phyloP scores from a whole-genome alignment of 805 yeast species.

The Saccharomycopsis oosterbeekiorum region DNA sequence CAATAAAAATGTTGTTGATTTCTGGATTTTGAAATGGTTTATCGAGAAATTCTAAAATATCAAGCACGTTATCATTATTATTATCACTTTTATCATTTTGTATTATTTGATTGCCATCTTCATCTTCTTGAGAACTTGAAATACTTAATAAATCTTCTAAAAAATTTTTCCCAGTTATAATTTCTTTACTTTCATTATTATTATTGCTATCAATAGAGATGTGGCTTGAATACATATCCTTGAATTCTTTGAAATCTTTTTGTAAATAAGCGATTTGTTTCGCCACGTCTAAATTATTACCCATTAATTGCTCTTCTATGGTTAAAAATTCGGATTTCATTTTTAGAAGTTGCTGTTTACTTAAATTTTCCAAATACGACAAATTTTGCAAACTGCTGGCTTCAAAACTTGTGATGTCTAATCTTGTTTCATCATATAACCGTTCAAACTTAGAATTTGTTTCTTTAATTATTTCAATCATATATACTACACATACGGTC shows the following conservation, averaged over 20 bases:
- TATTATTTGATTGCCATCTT: neutral
- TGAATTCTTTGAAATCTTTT: neutral
- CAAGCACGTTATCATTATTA: no score
- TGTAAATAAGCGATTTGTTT: neutral
- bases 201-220: neutral
- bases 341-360: neutral
- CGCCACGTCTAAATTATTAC: neutral
- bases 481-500: neutral
- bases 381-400: neutral
- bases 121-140: neutral
- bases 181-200: neutral
- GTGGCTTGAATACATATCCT: neutral
- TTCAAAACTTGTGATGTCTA: neutral
- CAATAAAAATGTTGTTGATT: neutral
- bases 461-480: neutral
- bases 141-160: neutral
- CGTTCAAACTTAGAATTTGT: neutral
- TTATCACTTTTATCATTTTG: neutral
- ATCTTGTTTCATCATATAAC: neutral
- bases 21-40: neutral
- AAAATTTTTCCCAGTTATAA: neutral
- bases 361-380: neutral
- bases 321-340: neutral
- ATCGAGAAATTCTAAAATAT: neutral
- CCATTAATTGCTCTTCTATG: neutral